Evolutionary conservation across 176 grass and related monocot species (phyloP).

Genomic region (Oryza australiensis): DNA sequence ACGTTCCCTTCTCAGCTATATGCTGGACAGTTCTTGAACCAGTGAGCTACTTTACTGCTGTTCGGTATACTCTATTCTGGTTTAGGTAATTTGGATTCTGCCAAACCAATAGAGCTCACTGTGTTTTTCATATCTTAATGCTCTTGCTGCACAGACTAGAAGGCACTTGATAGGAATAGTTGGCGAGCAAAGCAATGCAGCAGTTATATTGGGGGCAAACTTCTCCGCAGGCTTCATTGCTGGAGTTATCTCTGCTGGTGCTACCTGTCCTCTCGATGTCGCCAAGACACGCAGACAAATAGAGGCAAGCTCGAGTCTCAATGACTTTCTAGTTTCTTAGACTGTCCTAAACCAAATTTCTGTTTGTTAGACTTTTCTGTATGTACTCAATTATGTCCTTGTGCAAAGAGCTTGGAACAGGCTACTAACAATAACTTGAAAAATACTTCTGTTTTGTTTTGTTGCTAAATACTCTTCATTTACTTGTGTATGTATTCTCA

Average conservation of each 20-base stretch:
- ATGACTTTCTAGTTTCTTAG: neutral
- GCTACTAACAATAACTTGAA: neutral
- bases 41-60: constrained; percentile 45
- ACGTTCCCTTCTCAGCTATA: constrained; percentile 93
- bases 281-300: constrained; percentile 92
- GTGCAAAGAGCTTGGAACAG: neutral
- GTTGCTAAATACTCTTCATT: neutral
- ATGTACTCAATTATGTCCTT: neutral
- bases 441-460: neutral
- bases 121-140: constrained; percentile 6
- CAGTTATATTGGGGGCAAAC: constrained; percentile 65
- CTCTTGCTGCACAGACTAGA: constrained; percentile 57
- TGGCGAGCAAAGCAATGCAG: constrained; percentile 54
- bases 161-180: constrained; percentile 52
- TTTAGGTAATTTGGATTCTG: neutral
- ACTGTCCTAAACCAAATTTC: neutral
- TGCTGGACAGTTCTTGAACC: constrained; percentile 92
- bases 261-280: constrained; percentile 91
- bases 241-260: constrained; percentile 72
- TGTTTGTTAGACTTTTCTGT: neutral
- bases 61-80: constrained; percentile 30
- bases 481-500: constrained; percentile 17
- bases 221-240: constrained; percentile 83
- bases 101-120: neutral
- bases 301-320: constrained; percentile 48